Conservation (phyloP, 2,329 filamentous ascomycete species). For the Myotisia sp. region DNA sequence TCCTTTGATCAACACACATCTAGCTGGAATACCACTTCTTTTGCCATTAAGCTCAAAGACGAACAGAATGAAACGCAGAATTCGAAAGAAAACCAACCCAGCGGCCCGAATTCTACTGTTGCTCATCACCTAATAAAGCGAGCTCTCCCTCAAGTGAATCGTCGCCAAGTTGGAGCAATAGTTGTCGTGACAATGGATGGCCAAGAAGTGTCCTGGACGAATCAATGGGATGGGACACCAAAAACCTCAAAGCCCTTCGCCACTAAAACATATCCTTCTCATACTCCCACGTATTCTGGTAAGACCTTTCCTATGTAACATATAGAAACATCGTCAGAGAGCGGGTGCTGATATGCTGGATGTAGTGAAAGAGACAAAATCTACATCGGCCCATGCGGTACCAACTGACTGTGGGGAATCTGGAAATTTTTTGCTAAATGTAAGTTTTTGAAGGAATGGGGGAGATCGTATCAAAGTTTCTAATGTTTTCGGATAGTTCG, state of each 20-base stretch:
- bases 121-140: not conserved
- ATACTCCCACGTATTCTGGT: not conserved
- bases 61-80: not conserved
- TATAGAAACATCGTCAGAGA: not conserved
- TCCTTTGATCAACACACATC: not conserved
- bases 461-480: not conserved
- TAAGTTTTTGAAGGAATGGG: slow-evolving; percentile 1
- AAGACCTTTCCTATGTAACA: not conserved
- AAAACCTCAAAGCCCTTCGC: not conserved
- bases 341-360: not conserved
- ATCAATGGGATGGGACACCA: slow-evolving; percentile 1
- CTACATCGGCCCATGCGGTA: slow-evolving; percentile 2
- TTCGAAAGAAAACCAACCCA: not conserved
- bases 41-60: not conserved
- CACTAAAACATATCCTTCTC: not conserved
- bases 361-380: not conserved
- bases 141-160: not conserved
- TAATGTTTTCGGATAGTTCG: slow-evolving; percentile 14
- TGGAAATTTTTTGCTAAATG: slow-evolving; percentile 12
- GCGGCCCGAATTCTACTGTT: not conserved
- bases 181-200: slow-evolving; percentile 7
- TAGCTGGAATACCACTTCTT: slow-evolving; percentile 2
- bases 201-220: slow-evolving; percentile 7
- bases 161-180: slow-evolving; percentile 4
- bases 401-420: slow-evolving; percentile 10